These are phyloP conservation scores for Collybia sp. DNA, from an alignment of 768 basidiomycete genomes.

Conservation along the genomic window DNA sequence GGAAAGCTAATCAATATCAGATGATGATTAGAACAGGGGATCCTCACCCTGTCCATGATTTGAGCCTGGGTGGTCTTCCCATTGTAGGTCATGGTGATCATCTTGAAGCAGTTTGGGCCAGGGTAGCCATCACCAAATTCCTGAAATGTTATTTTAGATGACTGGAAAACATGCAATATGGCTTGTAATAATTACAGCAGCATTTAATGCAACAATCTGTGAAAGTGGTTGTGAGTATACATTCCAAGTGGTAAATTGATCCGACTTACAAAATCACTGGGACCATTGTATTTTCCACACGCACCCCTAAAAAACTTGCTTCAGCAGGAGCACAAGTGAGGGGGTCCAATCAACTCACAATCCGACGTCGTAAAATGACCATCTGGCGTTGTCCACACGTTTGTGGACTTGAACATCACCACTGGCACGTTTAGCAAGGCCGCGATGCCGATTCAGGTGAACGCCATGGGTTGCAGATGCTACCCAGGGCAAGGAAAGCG, in stretches of 20 bases:
- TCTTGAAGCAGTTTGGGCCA: conserved; percentile 50
- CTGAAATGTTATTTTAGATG: conserved; percentile 22
- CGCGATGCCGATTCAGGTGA: conserved; percentile 16
- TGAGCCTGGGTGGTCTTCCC: conserved; percentile 41
- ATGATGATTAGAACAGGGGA: not conserved
- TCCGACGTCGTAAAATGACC: conserved; percentile 28
- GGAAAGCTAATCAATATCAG: not conserved
- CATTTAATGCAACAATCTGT: conserved; percentile 10
- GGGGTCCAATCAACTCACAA: conserved; percentile 13
- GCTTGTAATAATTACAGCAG: conserved; percentile 22
- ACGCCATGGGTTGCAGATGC: conserved; percentile 24
- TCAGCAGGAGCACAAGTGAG: not conserved
- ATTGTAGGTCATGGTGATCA: conserved; percentile 54
- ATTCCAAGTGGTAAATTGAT: not conserved
- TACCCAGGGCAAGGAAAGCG: conserved; percentile 20
- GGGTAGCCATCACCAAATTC: conserved; percentile 47
- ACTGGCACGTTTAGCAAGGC: conserved; percentile 18
- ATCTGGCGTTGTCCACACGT: conserved; percentile 15
- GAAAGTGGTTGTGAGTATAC: not conserved
- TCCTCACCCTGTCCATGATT: conserved; percentile 57
- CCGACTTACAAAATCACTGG: conserved; percentile 19
- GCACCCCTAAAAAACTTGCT: conserved; percentile 16
- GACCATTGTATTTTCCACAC: conserved; percentile 21
- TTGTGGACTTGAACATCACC: conserved; percentile 17
- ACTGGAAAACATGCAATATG: conserved; percentile 2